Percentiles rank a stretch among this genome's conserved stretches.
Conservation (phyloP, 495 filamentous ascomycete genomes). For the Penicillium riverlandense region DNA sequence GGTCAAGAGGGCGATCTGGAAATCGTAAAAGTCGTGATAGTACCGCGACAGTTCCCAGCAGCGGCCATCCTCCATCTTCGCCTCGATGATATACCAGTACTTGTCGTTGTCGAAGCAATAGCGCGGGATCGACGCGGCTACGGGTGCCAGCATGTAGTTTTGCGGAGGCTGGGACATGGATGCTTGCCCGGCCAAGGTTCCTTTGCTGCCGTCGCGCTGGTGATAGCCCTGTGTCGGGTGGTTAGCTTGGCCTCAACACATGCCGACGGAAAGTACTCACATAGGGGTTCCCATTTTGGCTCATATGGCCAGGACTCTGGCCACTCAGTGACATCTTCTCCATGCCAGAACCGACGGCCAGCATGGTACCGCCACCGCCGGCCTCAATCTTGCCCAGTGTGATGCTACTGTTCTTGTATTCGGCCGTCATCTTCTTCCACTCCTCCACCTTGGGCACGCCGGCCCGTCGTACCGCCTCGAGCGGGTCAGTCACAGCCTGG, state of each 20-base stretch:
- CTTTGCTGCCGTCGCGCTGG: constrained; percentile 41
- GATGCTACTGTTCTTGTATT: constrained; percentile 99
- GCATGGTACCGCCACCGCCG: constrained; percentile 24
- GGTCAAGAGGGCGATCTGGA: constrained; percentile 90
- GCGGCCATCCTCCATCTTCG: constrained; percentile 80
- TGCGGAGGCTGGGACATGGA: constrained; percentile 17
- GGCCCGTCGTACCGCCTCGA: constrained; percentile 79
- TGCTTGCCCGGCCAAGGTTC: constrained; percentile 22
- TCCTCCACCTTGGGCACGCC: constrained; percentile 97
- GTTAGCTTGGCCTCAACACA: not conserved
- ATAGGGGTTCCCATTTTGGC: constrained; percentile 40
- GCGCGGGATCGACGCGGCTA: constrained; percentile 78
- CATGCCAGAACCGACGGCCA: constrained; percentile 60
- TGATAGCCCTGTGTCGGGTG: constrained; percentile 31
- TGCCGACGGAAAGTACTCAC: constrained; percentile 28
- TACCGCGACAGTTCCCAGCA: constrained; percentile 89
- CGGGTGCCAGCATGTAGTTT: constrained; percentile 44
- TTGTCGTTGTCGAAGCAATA: constrained; percentile 97
- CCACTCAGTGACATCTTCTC: constrained; percentile 68
- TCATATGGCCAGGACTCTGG: constrained; percentile 25
- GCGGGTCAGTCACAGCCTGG: constrained; percentile 70
- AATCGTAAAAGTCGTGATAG: constrained; percentile 98
- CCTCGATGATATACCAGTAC: constrained; percentile 98
- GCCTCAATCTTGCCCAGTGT: constrained; percentile 84
- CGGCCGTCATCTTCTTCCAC: constrained; percentile 99